Conservation (phyloP, 2,329 filamentous ascomycete genomes). For the Aspergillus niger region DNA sequence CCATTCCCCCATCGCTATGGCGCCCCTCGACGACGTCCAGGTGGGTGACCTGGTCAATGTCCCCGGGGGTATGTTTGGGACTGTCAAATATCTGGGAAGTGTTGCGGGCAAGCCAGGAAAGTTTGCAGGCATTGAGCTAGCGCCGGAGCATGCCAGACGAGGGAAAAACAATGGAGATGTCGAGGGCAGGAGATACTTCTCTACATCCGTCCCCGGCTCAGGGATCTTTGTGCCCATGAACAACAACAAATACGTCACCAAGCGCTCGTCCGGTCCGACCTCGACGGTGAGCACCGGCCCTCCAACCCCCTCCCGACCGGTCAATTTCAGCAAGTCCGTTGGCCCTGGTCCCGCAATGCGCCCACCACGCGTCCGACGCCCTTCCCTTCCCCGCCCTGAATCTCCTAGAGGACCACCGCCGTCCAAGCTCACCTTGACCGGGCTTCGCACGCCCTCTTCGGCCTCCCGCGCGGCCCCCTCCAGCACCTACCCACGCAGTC, state of each 20-base stretch:
- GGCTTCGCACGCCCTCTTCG: constrained; percentile 60
- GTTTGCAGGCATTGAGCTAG: constrained; percentile 91
- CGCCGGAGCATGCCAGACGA: constrained; percentile 73
- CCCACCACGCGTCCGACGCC: constrained; percentile 66
- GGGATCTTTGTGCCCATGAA: constrained; percentile 91
- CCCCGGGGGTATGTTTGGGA: constrained; percentile 88
- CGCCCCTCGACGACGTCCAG: constrained; percentile 56
- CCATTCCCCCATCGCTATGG: constrained; percentile 37
- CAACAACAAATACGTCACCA: constrained; percentile 67
- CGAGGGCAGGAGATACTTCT: constrained; percentile 82
- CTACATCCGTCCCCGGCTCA: constrained; percentile 72
- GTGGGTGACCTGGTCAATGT: constrained; percentile 88
- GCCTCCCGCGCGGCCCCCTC: constrained; percentile 31
- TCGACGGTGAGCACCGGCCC: constrained; percentile 58
- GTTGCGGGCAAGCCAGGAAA: constrained; percentile 87
- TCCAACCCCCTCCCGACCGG: constrained; percentile 65
- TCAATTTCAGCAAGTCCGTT: constrained; percentile 86
- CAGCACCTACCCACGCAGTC: constrained; percentile 51
- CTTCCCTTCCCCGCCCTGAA: constrained; percentile 82
- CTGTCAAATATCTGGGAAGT: constrained; percentile 81
- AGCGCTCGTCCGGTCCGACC: constrained; percentile 53
- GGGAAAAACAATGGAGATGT: constrained; percentile 98
- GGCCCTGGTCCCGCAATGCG: constrained; percentile 71
- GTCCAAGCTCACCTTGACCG: constrained; percentile 55
- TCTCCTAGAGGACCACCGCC: constrained; percentile 69